Evolutionary conservation across 1,284 basidiomycete species (phyloP).

Genomic region (Ceratobasidium sp.): DNA sequence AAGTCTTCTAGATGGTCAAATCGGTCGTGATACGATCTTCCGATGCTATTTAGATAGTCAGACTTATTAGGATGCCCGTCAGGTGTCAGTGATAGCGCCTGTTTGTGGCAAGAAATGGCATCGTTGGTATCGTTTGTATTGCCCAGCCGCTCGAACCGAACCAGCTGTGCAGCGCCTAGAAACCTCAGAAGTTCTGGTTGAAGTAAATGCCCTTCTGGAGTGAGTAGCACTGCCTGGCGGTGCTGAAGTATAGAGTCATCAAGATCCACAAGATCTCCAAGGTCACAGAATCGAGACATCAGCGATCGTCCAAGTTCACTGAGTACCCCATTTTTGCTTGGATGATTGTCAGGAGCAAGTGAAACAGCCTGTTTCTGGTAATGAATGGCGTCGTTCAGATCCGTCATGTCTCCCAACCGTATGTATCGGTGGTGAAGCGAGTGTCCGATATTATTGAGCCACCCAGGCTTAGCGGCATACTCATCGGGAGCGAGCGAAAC

Average conservation of each 20-base stretch:
- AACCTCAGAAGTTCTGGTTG: not conserved
- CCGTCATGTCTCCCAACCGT: not conserved
- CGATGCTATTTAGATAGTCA: not conserved
- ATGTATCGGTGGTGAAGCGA: not conserved
- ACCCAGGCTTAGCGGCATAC: not conserved
- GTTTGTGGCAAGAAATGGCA: not conserved
- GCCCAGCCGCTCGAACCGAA: not conserved
- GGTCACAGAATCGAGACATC: not conserved
- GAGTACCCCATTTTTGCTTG: no score
- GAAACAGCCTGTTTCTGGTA: not conserved
- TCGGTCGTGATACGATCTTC: not conserved
- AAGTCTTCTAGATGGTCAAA: not conserved
- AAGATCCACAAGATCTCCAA: not conserved
- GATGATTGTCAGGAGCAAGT: not conserved
- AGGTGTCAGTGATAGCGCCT: not conserved
- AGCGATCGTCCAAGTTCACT: not conserved
- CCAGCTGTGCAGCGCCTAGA: not conserved
- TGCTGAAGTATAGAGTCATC: not conserved
- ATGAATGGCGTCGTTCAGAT: not conserved
- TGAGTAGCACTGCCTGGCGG: not conserved
- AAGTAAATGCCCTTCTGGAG: not conserved
- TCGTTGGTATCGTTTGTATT: not conserved
- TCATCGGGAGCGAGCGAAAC: not conserved
- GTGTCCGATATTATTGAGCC: not conserved
- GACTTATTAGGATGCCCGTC: not conserved